Base-by-base conservation (phyloP, 352 stramenopile species). In the Pythium vanterpoolii region DNA sequence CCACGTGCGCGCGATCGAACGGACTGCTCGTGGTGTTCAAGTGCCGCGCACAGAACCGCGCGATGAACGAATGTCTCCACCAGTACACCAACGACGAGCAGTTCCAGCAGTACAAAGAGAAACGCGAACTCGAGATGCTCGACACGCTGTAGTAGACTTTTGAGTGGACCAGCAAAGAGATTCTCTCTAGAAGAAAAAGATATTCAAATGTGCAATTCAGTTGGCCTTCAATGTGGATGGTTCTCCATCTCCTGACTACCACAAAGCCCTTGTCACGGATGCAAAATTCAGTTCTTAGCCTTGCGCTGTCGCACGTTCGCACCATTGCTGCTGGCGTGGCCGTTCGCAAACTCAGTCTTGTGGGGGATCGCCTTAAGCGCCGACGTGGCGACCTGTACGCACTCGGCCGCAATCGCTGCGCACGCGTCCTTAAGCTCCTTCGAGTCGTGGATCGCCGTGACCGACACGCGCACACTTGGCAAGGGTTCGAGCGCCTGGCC, bases 1-100 rank as follows among this genome's bases (percentile, higher is more conserved):
- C 76, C 5, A 63, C 76, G 30, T 94, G 84, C 67, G 78, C 82
- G 27, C 79, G 81, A 51, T 73, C 84, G 38, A 76, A 88, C 54
- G 71, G 75, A 16, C 50, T 94, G 49, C 74, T 90, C 59, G 79
- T 94, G 9, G 72, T 87, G 21, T 85, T 90, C 68, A 77, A 74
- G 38, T 94, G 84, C 64, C 84, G 82, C 23, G 69, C 75, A 14
- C 72, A 86, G 43, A 94, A 92, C 68, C 76, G 72, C 54, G 77
- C 68, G n/a, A 76, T 92, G 68, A 92, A 94, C 68, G 79, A 82
- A 14, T 91, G 84, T 53, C 62, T 94, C 53, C 77, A 89, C 60
- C 69, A 90, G 61, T 92, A 85, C 67, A 94, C 84, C 21, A 90
- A 84, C 63, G 65, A 77, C 38, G 81, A 89, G 54, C 63, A 85